phyloP scores from a whole-genome alignment of 768 basidiomycete genomes.

The Punctularia strigosozonata region DNA sequence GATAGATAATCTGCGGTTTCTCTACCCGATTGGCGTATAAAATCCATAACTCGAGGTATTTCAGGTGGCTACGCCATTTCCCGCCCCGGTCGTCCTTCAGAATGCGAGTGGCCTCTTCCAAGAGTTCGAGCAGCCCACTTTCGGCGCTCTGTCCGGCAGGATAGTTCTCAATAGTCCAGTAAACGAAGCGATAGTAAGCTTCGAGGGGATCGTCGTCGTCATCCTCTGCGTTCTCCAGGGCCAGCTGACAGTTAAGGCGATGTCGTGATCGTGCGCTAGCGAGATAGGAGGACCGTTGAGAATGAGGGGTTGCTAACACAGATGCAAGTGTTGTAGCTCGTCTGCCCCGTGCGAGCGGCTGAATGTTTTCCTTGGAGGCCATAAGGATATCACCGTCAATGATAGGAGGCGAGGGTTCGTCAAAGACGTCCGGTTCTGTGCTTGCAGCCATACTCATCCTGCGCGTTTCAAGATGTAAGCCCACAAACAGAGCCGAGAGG shows the following conservation, averaged over 20 bases:
- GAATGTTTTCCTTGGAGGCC: slow-evolving; percentile 80
- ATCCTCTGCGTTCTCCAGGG: slow-evolving; percentile 64
- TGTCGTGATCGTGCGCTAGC: slow-evolving; percentile 52
- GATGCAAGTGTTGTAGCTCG: slow-evolving; percentile 69
- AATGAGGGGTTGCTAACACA: slow-evolving; percentile 66
- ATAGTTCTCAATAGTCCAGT: slow-evolving; percentile 91
- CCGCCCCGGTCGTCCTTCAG: slow-evolving; percentile 69
- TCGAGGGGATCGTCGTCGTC: slow-evolving; percentile 77
- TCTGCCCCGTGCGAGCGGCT: slow-evolving; percentile 69
- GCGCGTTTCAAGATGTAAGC: too few species aligned
- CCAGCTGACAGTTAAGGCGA: slow-evolving; percentile 60
- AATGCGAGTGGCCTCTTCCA: slow-evolving; percentile 85
- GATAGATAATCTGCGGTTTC: slow-evolving; percentile 77
- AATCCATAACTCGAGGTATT: slow-evolving; percentile 90
- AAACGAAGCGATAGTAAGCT: slow-evolving; percentile 74
- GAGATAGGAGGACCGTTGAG: slow-evolving; percentile 60
- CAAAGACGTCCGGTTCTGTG: slow-evolving; percentile 35
- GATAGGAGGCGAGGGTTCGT: slow-evolving; percentile 29
- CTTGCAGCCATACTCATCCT: too few species aligned
- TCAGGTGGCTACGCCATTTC: slow-evolving; percentile 65
- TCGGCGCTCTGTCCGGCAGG: slow-evolving; percentile 86
- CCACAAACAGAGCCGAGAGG: too few species aligned
- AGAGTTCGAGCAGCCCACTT: slow-evolving; percentile 80
- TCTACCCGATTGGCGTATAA: slow-evolving; percentile 91
- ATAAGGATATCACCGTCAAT: slow-evolving; percentile 77